Conservation (phyloP, 2,329 filamentous ascomycete genomes). For the Paracorniculantispora psalliotae region DNA sequence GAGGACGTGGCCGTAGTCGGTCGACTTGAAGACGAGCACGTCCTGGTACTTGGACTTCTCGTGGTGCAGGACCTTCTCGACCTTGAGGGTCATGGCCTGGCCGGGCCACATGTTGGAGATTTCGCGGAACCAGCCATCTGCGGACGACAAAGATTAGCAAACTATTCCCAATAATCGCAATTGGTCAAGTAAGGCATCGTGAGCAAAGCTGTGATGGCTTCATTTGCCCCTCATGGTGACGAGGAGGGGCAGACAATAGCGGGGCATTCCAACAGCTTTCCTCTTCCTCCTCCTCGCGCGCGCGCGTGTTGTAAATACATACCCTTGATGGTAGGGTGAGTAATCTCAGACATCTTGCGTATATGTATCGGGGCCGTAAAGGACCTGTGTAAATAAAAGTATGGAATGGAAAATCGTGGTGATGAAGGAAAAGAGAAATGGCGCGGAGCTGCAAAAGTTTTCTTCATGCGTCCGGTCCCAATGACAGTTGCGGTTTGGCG, state of each 20-base stretch:
- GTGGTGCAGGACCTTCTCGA: slow-evolving; percentile 97
- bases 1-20: slow-evolving; percentile 90
- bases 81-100: slow-evolving; percentile 97
- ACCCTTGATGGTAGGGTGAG: slow-evolving; percentile 56
- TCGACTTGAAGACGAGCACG: slow-evolving; percentile 97
- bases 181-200: too few relatives aligned
- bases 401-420: not conserved
- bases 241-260: slow-evolving; percentile 21
- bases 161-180: slow-evolving; percentile 16
- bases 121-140: slow-evolving; percentile 99
- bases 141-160: not conserved
- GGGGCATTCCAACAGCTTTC: slow-evolving; percentile 3
- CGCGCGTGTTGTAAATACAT: slow-evolving; percentile 23
- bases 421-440: slow-evolving; percentile 12
- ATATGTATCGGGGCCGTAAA: slow-evolving; percentile 2
- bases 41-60: slow-evolving; percentile 99
- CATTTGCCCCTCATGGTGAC: slow-evolving; percentile 11
- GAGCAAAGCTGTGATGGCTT: not conserved
- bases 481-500: not conserved
- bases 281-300: not conserved
- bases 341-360: slow-evolving; percentile 48
- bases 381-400: not conserved
- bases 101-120: slow-evolving; percentile 98
- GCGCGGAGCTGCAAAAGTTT: slow-evolving; percentile 13
- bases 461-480: slow-evolving; percentile 11